Percentiles rank a stretch among this genome's conserved stretches.
Conservation (phyloP, 148 eudicot species). For the Dysphania ambrosioides region DNA sequence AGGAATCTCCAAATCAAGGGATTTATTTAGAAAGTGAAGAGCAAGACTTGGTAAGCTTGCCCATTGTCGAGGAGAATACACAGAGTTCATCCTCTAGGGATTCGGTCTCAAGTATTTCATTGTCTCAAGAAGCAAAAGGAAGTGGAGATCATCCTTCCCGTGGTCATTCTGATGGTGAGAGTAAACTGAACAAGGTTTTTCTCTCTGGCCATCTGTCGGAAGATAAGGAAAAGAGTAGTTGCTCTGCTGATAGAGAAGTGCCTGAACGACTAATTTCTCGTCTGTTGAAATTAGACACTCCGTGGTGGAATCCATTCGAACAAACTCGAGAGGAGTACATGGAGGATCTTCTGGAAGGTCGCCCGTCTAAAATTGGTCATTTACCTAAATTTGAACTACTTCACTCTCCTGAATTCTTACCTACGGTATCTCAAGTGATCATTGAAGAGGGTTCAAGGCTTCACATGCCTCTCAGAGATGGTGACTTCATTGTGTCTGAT, state of each 20-base stretch:
- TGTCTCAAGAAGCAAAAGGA: slow-evolving; percentile 17
- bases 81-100: slow-evolving; percentile 15
- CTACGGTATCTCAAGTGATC: slow-evolving; percentile 44
- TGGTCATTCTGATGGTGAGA: slow-evolving; percentile 17
- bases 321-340: slow-evolving; percentile 52
- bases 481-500: slow-evolving; percentile 63
- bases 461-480: slow-evolving; percentile 61
- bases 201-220: slow-evolving; percentile 23
- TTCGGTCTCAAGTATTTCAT: slow-evolving; percentile 11
- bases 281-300: slow-evolving; percentile 28
- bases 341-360: slow-evolving; percentile 47
- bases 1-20: slow-evolving; percentile 35
- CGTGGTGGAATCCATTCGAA: slow-evolving; percentile 61
- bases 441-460: slow-evolving; percentile 70
- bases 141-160: slow-evolving; percentile 10
- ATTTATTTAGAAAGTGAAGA: slow-evolving; percentile 20
- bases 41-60: slow-evolving; percentile 12
- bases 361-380: slow-evolving; percentile 43
- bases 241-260: slow-evolving; percentile 20
- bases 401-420: slow-evolving; percentile 36
- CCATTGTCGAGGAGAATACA: slow-evolving; percentile 19
- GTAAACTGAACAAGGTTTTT: slow-evolving; percentile 25
- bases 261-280: slow-evolving; percentile 23
- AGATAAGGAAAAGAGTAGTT: slow-evolving; percentile 24
- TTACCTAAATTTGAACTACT: slow-evolving; percentile 38